Conservation (phyloP, 2,329 filamentous ascomycete species). For the Nannizziopsis barbatae region DNA sequence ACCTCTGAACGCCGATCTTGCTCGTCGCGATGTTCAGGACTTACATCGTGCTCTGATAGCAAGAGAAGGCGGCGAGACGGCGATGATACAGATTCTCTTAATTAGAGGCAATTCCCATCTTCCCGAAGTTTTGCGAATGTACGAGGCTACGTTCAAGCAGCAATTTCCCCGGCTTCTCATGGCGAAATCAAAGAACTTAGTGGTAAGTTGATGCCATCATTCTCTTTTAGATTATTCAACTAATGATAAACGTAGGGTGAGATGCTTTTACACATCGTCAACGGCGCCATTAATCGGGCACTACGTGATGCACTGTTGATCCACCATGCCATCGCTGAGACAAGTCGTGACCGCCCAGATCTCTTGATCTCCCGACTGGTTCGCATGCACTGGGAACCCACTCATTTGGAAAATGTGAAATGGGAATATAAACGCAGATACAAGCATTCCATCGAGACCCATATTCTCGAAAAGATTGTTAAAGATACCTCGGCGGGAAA, state of each 20-base stretch:
- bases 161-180: slow-evolving; percentile 87
- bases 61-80: slow-evolving; percentile 66
- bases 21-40: slow-evolving; percentile 61
- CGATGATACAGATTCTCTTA: slow-evolving; percentile 78
- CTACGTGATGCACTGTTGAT: slow-evolving; percentile 85
- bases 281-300: slow-evolving; percentile 90
- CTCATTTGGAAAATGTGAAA: slow-evolving; percentile 71
- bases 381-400: slow-evolving; percentile 81
- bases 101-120: slow-evolving; percentile 71
- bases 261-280: slow-evolving; percentile 85
- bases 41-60: slow-evolving; percentile 60
- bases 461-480: slow-evolving; percentile 64
- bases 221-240: not conserved
- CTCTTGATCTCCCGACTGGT: slow-evolving; percentile 79
- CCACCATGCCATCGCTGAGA: slow-evolving; percentile 73
- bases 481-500: slow-evolving; percentile 32
- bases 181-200: slow-evolving; percentile 78
- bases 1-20: slow-evolving; percentile 48
- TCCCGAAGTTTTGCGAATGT: slow-evolving; percentile 63
- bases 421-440: slow-evolving; percentile 70
- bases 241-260: slow-evolving; percentile 56
- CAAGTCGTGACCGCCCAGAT: slow-evolving; percentile 66
- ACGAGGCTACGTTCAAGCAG: slow-evolving; percentile 58
- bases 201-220: slow-evolving; percentile 53
- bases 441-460: slow-evolving; percentile 59